Base-by-base conservation (phyloP, 2,329 filamentous ascomycete species). In the Trichoderma sp. region DNA sequence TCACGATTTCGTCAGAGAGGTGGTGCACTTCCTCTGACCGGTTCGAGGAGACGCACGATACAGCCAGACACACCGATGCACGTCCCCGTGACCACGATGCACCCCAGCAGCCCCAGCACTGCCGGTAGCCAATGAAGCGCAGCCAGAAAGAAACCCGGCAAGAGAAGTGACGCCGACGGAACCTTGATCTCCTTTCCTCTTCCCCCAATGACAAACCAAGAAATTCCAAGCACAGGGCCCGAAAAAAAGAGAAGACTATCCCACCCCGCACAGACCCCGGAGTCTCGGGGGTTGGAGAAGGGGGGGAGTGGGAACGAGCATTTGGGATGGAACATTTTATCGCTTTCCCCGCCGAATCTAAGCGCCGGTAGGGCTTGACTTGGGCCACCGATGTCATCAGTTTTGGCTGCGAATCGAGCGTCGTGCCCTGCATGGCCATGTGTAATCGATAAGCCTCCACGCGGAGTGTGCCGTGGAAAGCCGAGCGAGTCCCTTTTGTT, bases 381-480 rank as follows among this genome's bases (percentile, higher is more conserved):
- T 55, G 60, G 43, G 41, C 60, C 60, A 47, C 51, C 50, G 15
- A 63, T 63, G 60, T 63, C 60, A 63, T 63, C 39, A 51, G 17
- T 9, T 44, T 60, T 61, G 39, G 45, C 39, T n/a, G n/a, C 50
- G 21, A 52, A 28, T 19, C 17, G 12, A 52, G 50, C 50, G 34
- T 14, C n/a, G 26, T 24, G 28, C 41, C 21, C 15, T 50, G n/a
- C 51, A 19, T 30, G 48, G n/a, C 5, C 34, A 14, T 45, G n/a
- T 63, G 50, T 30, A 55, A 63, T 63, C 60, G 60, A 63, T 63
- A 55, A 63, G 41, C 41, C 28, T 44, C 17, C 5, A 14, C 19
- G 34, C 34, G 26, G 21, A 65, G 48, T 67, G 66, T 66, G 66
- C 66, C 66, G 66, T 63, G 64, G 59, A 59, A 67, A 67, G 66